phyloP scores from a whole-genome alignment of 768 basidiomycete species.

The Xanthoconium purpureum region DNA sequence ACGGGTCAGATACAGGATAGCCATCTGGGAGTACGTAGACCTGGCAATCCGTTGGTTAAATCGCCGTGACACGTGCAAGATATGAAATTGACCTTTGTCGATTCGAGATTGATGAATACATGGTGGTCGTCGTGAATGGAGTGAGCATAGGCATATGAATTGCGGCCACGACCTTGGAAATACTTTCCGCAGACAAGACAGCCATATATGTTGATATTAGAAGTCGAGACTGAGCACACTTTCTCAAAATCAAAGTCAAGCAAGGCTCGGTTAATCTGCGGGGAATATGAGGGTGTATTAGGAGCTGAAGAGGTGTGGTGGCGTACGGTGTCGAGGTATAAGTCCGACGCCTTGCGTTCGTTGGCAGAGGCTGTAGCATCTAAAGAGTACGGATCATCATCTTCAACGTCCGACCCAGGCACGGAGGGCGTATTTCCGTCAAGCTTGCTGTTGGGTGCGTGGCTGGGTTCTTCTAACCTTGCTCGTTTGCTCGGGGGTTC shows the following conservation, averaged over 20 bases:
- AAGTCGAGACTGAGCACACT: constrained; percentile 93
- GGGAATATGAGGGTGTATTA: constrained; percentile 19
- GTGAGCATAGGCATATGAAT: constrained; percentile 93
- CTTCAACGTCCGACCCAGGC: constrained; percentile 22
- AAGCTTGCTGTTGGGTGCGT: constrained; percentile 16
- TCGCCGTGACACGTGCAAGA: constrained; percentile 16
- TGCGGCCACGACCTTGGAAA: constrained; percentile 94
- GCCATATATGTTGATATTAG: constrained; percentile 96
- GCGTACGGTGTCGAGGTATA: constrained; percentile 92
- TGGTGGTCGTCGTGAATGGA: constrained; percentile 98
- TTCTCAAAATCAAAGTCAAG: constrained; percentile 99
- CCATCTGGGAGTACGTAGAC: constrained; percentile 98
- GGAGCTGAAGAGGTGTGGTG: constrained; percentile 13
- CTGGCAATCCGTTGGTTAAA: constrained; percentile 41
- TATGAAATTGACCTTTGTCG: constrained; percentile 61
- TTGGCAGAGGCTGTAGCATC: constrained; percentile 22
- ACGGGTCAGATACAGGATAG: constrained; percentile 94
- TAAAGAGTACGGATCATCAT: constrained; percentile 28
- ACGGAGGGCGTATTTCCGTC: constrained; percentile 31
- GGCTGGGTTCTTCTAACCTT: constrained; percentile 33
- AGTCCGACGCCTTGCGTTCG: constrained; percentile 61
- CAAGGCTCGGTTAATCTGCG: constrained; percentile 81
- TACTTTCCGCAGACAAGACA: constrained; percentile 99
- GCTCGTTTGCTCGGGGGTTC: constrained; percentile 32
- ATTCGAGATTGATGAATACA: constrained; percentile 94